A percentile compares a stretch with the other conserved stretches of the same genome.
phyloP scores from a whole-genome alignment of 495 filamentous ascomycete genomes.

The Hapsidospora chrysogenum region DNA sequence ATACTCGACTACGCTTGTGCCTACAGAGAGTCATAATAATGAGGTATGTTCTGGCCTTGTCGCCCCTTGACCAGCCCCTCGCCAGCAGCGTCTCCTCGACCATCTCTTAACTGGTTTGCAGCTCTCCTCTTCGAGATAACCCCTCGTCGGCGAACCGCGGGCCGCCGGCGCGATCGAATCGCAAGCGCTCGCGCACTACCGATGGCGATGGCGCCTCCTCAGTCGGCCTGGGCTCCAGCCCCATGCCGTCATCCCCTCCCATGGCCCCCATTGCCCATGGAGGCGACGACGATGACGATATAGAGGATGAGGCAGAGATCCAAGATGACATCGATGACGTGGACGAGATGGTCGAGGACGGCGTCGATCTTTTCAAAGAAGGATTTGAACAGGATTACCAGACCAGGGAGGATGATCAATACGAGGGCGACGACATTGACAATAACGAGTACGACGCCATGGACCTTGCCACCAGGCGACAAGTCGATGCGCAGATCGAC shows the following conservation, averaged over 20 bases:
- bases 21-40: too few relatives aligned
- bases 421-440: conserved; percentile 30
- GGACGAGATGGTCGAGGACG: conserved; percentile 92
- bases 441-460: conserved; percentile 49
- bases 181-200: conserved; percentile 68
- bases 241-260: conserved; percentile 30
- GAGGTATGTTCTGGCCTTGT: too few relatives aligned
- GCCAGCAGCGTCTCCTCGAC: too few relatives aligned
- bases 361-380: conserved; percentile 86
- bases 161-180: conserved; percentile 35
- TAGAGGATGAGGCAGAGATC: conserved; percentile 56
- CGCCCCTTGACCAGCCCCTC: too few relatives aligned
- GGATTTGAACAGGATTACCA: conserved; percentile 79
- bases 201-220: conserved; percentile 54
- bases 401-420: conserved; percentile 30
- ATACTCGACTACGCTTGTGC: too few relatives aligned
- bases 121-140: conserved; percentile 71
- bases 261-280: conserved; percentile 35
- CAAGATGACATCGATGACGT: conserved; percentile 78
- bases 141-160: conserved; percentile 82
- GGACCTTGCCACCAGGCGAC: conserved; percentile 71
- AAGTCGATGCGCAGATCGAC: conserved; percentile 69
- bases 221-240: conserved; percentile 42
- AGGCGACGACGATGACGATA: conserved; percentile 45
- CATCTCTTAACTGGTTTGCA: conserved; percentile 17